Base-by-base conservation (phyloP, 2,329 filamentous ascomycete species). In the Leptographium galeiforme region DNA sequence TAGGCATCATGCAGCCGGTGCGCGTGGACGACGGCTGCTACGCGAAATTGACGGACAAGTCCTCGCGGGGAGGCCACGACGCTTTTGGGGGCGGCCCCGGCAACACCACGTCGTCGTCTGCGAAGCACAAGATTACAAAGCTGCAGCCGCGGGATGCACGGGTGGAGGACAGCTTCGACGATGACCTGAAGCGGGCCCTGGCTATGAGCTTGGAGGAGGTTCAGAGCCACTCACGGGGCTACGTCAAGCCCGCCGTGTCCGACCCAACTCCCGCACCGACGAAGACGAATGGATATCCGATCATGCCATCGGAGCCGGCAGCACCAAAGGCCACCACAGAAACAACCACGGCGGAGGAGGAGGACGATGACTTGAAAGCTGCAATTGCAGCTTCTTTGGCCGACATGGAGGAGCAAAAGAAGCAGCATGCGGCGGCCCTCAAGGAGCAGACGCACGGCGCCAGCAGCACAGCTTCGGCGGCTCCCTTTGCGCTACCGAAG, bases 381-480 rank as follows among this genome's bases (percentile, higher is more conserved):
- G 93, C 93, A 5, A 97, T 98, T 64, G 91, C 90, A 39, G 90
- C 94, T 18, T 97, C 93, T 6, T 67, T 98, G 55, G 86, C 87
- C 30, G 93, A 98, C 64, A 96, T 97, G 89, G 93, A 98, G 68
- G 87, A 96, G 67, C 91, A 98, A 66, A 97, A 98, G 74, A 85
- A 91, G 69, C 84, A 83, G 60, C 89, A 97, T 66, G 82, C 89
- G 1, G 87, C 85, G 6, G 82, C 82, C 2, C 76, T 97, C 61
- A 94, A 93, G 65, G 82, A 88, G 63, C 88, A 93, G 57, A 79
- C 85, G 1, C 76, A 78, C 0, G 75, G 72, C 40, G 70, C 75
- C 32, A 68, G 72, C 32, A 68, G 72, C 16, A 66, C 72, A 4
- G 66, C 72, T 3, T 68, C 74, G 12, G 65, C 75, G 30, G 71